Conservation (phyloP, 2,329 filamentous ascomycete species). For the Zasmidium angulare region DNA sequence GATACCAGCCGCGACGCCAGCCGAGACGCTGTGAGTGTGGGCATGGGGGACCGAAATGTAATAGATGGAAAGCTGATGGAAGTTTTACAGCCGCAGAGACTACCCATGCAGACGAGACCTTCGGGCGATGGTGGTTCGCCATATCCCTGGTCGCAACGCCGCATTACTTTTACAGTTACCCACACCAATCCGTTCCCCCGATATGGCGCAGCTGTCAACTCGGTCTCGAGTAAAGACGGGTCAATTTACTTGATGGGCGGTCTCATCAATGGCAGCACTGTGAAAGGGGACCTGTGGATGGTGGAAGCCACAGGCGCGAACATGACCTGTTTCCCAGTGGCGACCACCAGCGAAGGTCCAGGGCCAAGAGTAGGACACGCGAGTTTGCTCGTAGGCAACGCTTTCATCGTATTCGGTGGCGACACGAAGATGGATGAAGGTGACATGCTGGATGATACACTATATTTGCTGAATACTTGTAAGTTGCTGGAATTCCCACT, state of each 20-base stretch:
- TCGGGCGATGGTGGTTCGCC: conserved; percentile 69
- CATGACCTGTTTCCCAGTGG: conserved; percentile 86
- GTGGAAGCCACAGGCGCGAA: conserved; percentile 74
- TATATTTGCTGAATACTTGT: conserved; percentile 98
- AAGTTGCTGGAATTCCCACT: conserved; percentile 44
- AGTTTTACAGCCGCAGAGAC: conserved; percentile 34
- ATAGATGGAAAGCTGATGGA: conserved; percentile 44
- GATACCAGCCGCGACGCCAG: conserved; percentile 25
- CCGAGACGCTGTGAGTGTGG: conserved; percentile 24
- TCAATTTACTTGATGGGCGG: conserved; percentile 98
- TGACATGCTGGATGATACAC: conserved; percentile 87
- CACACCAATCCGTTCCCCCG: conserved; percentile 88
- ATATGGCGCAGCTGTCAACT: conserved; percentile 95
- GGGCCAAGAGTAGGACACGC: conserved; percentile 93
- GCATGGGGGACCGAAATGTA: background rate
- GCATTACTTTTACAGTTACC: conserved; percentile 78
- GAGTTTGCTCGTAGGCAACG: conserved; percentile 92
- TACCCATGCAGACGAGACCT: conserved; percentile 31
- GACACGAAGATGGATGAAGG: conserved; percentile 96
- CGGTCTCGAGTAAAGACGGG: conserved; percentile 89
- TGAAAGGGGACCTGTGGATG: conserved; percentile 98
- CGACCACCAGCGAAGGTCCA: conserved; percentile 89
- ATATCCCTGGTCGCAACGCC: conserved; percentile 93
- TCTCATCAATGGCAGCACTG: conserved; percentile 88
- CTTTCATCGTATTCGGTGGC: conserved; percentile 97